phyloP scores from a whole-genome alignment of 768 basidiomycete genomes.

The Inosperma sp. region DNA sequence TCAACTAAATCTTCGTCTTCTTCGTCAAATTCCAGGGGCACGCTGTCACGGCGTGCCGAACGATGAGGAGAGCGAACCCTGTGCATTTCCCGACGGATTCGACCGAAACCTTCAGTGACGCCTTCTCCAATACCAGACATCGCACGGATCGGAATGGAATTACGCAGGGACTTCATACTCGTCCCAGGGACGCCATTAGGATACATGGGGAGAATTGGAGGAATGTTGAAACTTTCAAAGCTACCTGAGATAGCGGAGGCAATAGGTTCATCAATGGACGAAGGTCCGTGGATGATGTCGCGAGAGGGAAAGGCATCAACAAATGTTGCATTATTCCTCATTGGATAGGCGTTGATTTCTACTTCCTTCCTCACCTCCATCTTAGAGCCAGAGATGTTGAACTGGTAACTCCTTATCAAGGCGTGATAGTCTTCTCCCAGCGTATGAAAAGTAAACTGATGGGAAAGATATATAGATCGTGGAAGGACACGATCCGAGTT shows the following conservation, averaged over 20 bases:
- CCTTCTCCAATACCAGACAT: slow-evolving; percentile 51
- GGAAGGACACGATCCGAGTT: slow-evolving; percentile 57
- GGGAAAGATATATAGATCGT: slow-evolving; percentile 73
- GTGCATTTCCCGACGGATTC: slow-evolving; percentile 53
- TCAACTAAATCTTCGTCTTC: slow-evolving; percentile 59
- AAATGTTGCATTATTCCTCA: slow-evolving; percentile 39
- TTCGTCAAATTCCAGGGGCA: slow-evolving; percentile 60
- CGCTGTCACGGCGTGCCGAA: slow-evolving; percentile 29
- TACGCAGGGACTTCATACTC: slow-evolving; percentile 36
- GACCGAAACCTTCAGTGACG: slow-evolving; percentile 56
- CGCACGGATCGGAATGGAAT: slow-evolving; percentile 54
- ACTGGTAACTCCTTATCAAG: slow-evolving; percentile 58
- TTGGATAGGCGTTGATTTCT: slow-evolving; percentile 50
- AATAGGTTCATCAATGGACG: slow-evolving; percentile 76
- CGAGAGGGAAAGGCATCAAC: slow-evolving; percentile 44
- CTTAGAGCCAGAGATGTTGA: slow-evolving; percentile 52
- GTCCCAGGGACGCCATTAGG: slow-evolving; percentile 60
- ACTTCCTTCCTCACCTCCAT: slow-evolving; percentile 73
- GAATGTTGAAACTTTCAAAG: slow-evolving; percentile 46
- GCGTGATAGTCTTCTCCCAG: slow-evolving; percentile 78
- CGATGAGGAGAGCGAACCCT: slow-evolving; percentile 44
- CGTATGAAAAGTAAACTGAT: slow-evolving; percentile 79
- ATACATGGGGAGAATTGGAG: slow-evolving; percentile 64
- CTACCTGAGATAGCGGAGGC: slow-evolving; percentile 66
- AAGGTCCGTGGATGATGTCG: slow-evolving; percentile 41